A percentile compares a stretch with the other conserved stretches of the same genome.
phyloP scores from a whole-genome alignment of 2,329 filamentous ascomycete genomes.

The Cytospora piceicola region DNA sequence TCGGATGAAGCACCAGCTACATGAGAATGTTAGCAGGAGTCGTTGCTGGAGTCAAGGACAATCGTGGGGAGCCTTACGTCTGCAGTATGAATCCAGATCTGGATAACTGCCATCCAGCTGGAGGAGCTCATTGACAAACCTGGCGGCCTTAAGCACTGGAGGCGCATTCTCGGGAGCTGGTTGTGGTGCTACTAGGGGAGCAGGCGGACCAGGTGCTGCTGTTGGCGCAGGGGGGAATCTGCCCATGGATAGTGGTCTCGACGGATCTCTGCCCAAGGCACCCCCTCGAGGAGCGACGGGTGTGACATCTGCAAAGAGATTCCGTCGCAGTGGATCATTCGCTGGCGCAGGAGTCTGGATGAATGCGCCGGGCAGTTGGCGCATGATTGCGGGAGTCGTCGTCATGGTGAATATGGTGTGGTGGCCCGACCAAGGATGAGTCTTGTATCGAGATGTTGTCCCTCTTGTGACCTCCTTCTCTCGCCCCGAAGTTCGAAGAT shows the following conservation, averaged over 20 bases:
- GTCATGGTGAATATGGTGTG: conserved; percentile 49
- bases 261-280: conserved; percentile 27
- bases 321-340: conserved; percentile 54
- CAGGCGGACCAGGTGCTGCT: conserved; percentile 39
- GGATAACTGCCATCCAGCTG: conserved; percentile 79
- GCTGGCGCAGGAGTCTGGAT: conserved; percentile 71
- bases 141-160: conserved; percentile 78
- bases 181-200: conserved; percentile 36
- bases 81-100: conserved; percentile 85
- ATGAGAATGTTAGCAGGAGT: conserved; percentile 17
- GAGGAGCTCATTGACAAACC: conserved; percentile 80
- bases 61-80: conserved; percentile 63
- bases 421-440: conserved; percentile 2
- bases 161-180: conserved; percentile 52
- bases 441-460: not conserved
- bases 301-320: conserved; percentile 49
- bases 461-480: not conserved
- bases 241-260: conserved; percentile 20
- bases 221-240: conserved; percentile 41
- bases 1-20: conserved; percentile 87
- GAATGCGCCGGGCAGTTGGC: conserved; percentile 75
- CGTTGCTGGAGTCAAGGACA: not conserved
- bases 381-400: conserved; percentile 63
- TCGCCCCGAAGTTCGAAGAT: not conserved
- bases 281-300: conserved; percentile 26